phyloP scores from a whole-genome alignment of 2,329 filamentous ascomycete genomes.

The Aspergillus sp. region DNA sequence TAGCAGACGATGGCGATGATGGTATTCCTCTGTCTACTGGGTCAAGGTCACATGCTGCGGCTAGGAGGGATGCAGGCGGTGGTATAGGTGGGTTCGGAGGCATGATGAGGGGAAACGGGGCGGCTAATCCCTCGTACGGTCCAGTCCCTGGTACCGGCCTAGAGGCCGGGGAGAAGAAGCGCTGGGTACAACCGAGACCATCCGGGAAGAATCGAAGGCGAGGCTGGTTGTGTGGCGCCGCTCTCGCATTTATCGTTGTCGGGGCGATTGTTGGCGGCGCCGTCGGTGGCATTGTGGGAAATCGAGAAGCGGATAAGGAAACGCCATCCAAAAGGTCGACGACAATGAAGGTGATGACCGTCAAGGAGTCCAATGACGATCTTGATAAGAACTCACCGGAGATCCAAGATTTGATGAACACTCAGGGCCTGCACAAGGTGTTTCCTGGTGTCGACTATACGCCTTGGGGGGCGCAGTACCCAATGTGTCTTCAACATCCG shows the following conservation, averaged over 20 bases:
- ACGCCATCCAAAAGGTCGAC: slow-evolving; percentile 23
- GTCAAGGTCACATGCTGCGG: slow-evolving; percentile 19
- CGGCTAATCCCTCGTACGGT: slow-evolving; percentile 44
- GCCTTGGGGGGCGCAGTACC: slow-evolving; percentile 81
- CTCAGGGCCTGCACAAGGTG: slow-evolving; percentile 74
- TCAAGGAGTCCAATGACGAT: slow-evolving; percentile 56
- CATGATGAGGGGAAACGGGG: slow-evolving; percentile 33
- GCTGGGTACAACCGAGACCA: slow-evolving; percentile 51
- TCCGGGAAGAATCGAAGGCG: slow-evolving; percentile 55
- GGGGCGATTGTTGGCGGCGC: slow-evolving; percentile 65
- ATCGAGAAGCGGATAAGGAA: slow-evolving; percentile 35
- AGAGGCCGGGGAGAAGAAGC: slow-evolving; percentile 50
- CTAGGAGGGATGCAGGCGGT: slow-evolving; percentile 36
- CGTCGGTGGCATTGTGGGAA: slow-evolving; percentile 61
- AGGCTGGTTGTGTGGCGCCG: slow-evolving; percentile 58
- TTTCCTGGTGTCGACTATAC: slow-evolving; percentile 96
- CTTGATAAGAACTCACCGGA: slow-evolving; percentile 64
- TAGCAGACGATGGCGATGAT: slow-evolving; percentile 82
- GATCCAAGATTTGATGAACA: slow-evolving; percentile 74
- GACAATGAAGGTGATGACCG: slow-evolving; percentile 52
- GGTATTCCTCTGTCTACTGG: slow-evolving; percentile 44
- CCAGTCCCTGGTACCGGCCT: slow-evolving; percentile 38
- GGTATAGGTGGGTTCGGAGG: slow-evolving; percentile 35
- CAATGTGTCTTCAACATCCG: slow-evolving; percentile 64
- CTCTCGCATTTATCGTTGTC: slow-evolving; percentile 57